Conservation (phyloP, 2,329 filamentous ascomycete species). For the Trichoderma sp. region DNA sequence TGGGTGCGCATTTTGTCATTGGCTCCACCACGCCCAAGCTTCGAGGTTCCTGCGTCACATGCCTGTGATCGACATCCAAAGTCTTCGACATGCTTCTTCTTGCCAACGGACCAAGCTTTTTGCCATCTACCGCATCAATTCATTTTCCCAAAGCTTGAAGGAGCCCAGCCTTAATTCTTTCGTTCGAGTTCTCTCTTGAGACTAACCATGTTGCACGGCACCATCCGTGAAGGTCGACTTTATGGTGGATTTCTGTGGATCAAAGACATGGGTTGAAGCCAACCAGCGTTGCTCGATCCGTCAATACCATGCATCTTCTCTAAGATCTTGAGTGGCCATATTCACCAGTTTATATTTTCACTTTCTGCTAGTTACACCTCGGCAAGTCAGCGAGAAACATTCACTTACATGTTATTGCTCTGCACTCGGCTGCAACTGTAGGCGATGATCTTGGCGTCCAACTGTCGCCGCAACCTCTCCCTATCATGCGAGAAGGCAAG, state of each 20-base stretch:
- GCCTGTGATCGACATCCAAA: neutral
- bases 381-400: neutral
- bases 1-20: neutral
- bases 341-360: neutral
- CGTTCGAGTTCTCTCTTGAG: neutral
- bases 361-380: neutral
- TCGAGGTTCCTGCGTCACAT: constrained; percentile 10
- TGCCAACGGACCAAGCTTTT: constrained; percentile 13
- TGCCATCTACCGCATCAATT: neutral
- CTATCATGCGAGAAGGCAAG: neutral
- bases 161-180: neutral
- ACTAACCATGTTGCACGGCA: constrained; percentile 1
- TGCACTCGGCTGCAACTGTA: neutral
- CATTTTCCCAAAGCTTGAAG: neutral
- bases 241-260: neutral
- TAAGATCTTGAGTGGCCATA: constrained; percentile 8
- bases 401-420: neutral
- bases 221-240: constrained; percentile 7
- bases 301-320: neutral
- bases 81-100: constrained; percentile 9
- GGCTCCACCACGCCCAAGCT: constrained; percentile 3
- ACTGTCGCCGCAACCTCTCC: neutral
- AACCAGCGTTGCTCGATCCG: constrained; percentile 15
- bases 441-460: neutral
- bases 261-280: neutral